phyloP scores from a whole-genome alignment of 2,329 filamentous ascomycete species.

The Colletotrichum cereale region DNA sequence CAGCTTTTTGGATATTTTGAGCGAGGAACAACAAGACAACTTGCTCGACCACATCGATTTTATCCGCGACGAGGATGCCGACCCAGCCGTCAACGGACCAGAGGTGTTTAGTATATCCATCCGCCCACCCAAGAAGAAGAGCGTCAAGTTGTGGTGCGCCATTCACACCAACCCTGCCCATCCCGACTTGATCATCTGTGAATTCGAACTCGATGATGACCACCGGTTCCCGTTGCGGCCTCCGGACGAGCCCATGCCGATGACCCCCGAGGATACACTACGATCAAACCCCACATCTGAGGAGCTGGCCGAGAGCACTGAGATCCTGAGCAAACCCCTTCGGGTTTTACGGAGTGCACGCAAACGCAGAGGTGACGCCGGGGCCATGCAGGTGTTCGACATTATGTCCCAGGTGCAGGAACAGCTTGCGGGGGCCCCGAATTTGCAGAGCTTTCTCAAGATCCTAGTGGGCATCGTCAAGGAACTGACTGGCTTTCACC shows the following conservation, averaged over 20 bases:
- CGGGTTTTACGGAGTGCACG: constrained; percentile 80
- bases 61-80: constrained; percentile 83
- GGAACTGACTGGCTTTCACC: constrained; percentile 90
- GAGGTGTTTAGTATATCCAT: constrained; percentile 88
- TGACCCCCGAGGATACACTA: constrained; percentile 79
- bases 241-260: constrained; percentile 68
- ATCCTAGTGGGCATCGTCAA: constrained; percentile 88
- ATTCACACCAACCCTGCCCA: constrained; percentile 80
- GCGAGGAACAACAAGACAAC: constrained; percentile 86
- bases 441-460: constrained; percentile 80
- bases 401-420: constrained; percentile 94
- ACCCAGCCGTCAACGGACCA: constrained; percentile 80
- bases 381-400: constrained; percentile 90
- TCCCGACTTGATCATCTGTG: constrained; percentile 82
- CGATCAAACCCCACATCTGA: constrained; percentile 78
- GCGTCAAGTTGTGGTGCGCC: constrained; percentile 86
- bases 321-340: constrained; percentile 81
- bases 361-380: constrained; percentile 81
- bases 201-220: constrained; percentile 90
- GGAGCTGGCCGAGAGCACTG: constrained; percentile 81
- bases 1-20: constrained; percentile 86
- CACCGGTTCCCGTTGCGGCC: constrained; percentile 75
- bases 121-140: constrained; percentile 67
- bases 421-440: constrained; percentile 80
- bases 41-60: constrained; percentile 90